Evolutionary conservation across 2,329 filamentous ascomycete species (phyloP).

Genomic region (Aspergillus fumigatiaffinis): DNA sequence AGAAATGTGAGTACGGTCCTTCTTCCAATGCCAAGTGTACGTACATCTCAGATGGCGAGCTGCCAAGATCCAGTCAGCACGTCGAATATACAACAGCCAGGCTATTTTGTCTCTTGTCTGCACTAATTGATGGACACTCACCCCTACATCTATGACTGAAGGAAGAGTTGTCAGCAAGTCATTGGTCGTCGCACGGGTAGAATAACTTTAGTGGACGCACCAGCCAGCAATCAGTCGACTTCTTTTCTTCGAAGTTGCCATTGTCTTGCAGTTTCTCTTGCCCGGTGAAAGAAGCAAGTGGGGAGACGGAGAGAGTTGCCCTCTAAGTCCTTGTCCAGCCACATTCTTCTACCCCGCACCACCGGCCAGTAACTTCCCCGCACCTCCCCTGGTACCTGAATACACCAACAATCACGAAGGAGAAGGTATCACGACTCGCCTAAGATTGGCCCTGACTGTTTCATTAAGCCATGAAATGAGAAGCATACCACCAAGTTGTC

Average conservation of each 20-base stretch:
- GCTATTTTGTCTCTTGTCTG: not conserved
- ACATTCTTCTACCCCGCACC: not conserved
- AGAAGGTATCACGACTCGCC: too few species aligned
- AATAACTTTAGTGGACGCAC: constrained; percentile 2
- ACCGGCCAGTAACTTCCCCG: not conserved
- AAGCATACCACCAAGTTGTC: too few species aligned
- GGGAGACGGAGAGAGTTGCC: constrained; percentile 19
- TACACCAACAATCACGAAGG: too few species aligned
- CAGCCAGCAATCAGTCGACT: constrained; percentile 19
- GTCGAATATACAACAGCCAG: not conserved
- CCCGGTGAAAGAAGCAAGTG: not conserved
- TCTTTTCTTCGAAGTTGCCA: constrained; percentile 14
- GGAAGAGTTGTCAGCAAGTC: not conserved
- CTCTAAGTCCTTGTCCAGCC: not conserved
- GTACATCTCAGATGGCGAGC: constrained; percentile 24
- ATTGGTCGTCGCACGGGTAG: not conserved
- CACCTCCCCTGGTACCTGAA: not conserved
- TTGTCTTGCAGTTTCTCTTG: not conserved
- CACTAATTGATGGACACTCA: constrained; percentile 5
- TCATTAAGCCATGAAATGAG: too few species aligned
- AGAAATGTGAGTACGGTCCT: not conserved
- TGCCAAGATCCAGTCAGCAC: not conserved
- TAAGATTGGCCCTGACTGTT: too few species aligned
- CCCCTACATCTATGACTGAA: constrained; percentile 22
- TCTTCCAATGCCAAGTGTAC: not conserved